phyloP scores from a whole-genome alignment of 176 grass and related monocot species.

The Neostapfia colusana region DNA sequence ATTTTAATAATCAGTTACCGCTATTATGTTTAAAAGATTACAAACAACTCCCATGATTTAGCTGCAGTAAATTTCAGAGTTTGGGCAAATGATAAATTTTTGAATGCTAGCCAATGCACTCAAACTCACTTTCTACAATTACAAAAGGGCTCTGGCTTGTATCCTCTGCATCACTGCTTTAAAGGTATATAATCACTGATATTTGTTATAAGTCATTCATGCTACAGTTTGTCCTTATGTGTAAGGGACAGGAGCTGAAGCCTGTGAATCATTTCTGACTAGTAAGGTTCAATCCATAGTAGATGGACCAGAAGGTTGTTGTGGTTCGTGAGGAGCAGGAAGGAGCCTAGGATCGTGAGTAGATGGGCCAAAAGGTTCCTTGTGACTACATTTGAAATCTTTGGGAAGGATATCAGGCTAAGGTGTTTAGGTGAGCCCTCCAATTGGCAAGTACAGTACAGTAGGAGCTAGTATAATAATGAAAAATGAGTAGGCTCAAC shows the following conservation, averaged over 20 bases:
- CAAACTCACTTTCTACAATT: neutral
- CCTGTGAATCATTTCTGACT: neutral
- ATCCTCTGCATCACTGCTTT: neutral
- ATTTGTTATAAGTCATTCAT: neutral
- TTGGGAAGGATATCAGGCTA: conserved; percentile 1
- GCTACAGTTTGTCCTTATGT: neutral
- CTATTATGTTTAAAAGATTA: neutral
- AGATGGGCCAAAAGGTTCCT: neutral
- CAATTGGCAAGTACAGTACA: neutral
- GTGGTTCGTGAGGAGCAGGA: too few species aligned
- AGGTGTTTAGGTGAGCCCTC: neutral
- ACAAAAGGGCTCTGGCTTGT: neutral
- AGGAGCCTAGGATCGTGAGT: too few species aligned
- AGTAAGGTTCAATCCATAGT: neutral
- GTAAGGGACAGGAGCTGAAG: neutral
- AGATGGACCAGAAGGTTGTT: neutral
- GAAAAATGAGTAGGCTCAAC: neutral
- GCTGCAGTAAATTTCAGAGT: neutral
- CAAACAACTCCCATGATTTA: neutral
- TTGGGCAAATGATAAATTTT: neutral
- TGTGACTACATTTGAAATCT: neutral
- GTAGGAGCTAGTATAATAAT: neutral
- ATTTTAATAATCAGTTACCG: neutral
- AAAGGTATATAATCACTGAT: neutral
- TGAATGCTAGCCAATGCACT: neutral